A percentile compares a stretch with the other conserved stretches of the same genome.
phyloP scores from a whole-genome alignment of 2,329 filamentous ascomycete species.

The Claviceps capensis region DNA sequence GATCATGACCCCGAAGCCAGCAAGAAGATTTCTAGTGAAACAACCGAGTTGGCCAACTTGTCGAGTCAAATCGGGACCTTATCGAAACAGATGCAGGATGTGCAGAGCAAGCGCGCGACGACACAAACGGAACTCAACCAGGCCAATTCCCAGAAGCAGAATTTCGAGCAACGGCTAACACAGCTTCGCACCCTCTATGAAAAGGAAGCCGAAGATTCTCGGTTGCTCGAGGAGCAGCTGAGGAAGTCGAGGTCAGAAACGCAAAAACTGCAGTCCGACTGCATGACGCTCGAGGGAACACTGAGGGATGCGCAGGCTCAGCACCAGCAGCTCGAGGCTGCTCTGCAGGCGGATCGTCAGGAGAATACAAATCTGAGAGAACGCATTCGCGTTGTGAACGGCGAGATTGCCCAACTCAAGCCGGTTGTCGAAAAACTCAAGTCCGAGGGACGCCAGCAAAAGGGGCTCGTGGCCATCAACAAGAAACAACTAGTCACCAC shows the following conservation, averaged over 20 bases:
- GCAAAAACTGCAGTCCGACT: slow-evolving; percentile 70
- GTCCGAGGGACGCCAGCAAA: slow-evolving; percentile 85
- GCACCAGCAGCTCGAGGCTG: slow-evolving; percentile 60
- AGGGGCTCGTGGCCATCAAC: slow-evolving; percentile 92
- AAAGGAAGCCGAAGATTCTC: slow-evolving; percentile 80
- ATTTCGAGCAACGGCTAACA: slow-evolving; percentile 77
- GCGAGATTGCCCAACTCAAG: slow-evolving; percentile 70
- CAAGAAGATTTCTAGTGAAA: slow-evolving; percentile 78
- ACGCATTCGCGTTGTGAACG: slow-evolving; percentile 69
- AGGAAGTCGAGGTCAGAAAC: slow-evolving; percentile 64
- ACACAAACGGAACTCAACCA: slow-evolving; percentile 75
- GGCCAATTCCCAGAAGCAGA: slow-evolving; percentile 74
- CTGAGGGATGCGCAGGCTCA: slow-evolving; percentile 73
- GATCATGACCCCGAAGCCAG: slow-evolving; percentile 81
- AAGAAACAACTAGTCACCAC: slow-evolving; percentile 92
- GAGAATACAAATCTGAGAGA: slow-evolving; percentile 82
- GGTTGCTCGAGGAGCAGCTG: slow-evolving; percentile 71
- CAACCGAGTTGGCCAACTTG: slow-evolving; percentile 83
- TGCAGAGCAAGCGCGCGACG: slow-evolving; percentile 65
- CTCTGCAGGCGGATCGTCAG: slow-evolving; percentile 73
- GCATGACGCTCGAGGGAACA: slow-evolving; percentile 67
- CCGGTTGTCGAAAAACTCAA: slow-evolving; percentile 88
- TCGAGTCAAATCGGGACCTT: slow-evolving; percentile 90
- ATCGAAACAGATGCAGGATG: slow-evolving; percentile 86
- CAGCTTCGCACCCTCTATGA: slow-evolving; percentile 84